phyloP scores from a whole-genome alignment of 2,329 filamentous ascomycete species.

The Fusarium longipes region DNA sequence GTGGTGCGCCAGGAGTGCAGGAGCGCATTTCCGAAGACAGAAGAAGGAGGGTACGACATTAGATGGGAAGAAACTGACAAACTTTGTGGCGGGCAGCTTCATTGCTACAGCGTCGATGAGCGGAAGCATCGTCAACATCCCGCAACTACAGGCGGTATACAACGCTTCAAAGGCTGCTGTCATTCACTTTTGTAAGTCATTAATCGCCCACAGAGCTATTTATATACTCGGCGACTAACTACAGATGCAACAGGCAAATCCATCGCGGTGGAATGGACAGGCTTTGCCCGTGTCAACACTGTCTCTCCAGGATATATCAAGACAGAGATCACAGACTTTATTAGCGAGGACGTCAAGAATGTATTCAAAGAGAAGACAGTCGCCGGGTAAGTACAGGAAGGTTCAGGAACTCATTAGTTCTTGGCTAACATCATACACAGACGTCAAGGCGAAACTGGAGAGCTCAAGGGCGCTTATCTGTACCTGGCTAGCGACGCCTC shows the following conservation, averaged over 20 bases:
- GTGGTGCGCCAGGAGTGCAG: slow-evolving; percentile 79
- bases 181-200: slow-evolving; percentile 65
- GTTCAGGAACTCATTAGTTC: neutral
- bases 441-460: slow-evolving; percentile 76
- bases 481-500: slow-evolving; percentile 85
- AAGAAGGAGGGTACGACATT: slow-evolving; percentile 73
- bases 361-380: slow-evolving; percentile 84
- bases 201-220: neutral
- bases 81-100: slow-evolving; percentile 74
- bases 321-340: slow-evolving; percentile 77
- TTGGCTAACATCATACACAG: slow-evolving; percentile 50
- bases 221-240: neutral
- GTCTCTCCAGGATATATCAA: slow-evolving; percentile 81
- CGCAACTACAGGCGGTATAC: slow-evolving; percentile 79
- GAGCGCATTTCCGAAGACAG: slow-evolving; percentile 75
- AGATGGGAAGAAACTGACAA: slow-evolving; percentile 70
- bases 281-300: slow-evolving; percentile 77
- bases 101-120: slow-evolving; percentile 84
- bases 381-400: slow-evolving; percentile 68
- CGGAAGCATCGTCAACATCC: slow-evolving; percentile 81
- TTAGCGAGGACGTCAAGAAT: slow-evolving; percentile 72
- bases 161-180: slow-evolving; percentile 77
- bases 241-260: slow-evolving; percentile 65
- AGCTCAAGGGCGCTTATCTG: slow-evolving; percentile 85
- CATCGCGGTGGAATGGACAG: slow-evolving; percentile 80